Evolutionary conservation across 2,329 filamentous ascomycete species (phyloP).

Genomic region (Monosporascus sp.): DNA sequence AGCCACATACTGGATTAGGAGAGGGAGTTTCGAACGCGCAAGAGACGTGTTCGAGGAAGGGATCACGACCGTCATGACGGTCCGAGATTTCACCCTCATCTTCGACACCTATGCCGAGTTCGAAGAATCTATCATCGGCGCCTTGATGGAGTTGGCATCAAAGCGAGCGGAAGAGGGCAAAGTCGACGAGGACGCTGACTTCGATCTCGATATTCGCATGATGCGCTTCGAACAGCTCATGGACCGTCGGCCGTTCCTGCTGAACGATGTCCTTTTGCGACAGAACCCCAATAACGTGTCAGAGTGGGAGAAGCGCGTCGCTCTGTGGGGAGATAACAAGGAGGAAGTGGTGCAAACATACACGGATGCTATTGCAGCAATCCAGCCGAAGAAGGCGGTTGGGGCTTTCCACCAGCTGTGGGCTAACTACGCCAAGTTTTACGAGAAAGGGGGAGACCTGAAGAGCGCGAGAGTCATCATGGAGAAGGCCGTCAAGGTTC

Average conservation of each 20-base stretch:
- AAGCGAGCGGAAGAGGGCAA: constrained; percentile 72
- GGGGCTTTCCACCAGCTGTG: constrained; percentile 93
- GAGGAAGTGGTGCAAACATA: constrained; percentile 90
- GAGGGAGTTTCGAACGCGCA: constrained; percentile 86
- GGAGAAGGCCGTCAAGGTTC: constrained; percentile 96
- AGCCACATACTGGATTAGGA: constrained; percentile 93
- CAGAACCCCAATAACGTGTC: constrained; percentile 95
- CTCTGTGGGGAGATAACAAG: constrained; percentile 90
- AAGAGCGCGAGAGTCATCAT: constrained; percentile 85
- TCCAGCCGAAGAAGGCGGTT: constrained; percentile 88
- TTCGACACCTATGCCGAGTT: constrained; percentile 97
- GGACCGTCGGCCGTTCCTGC: constrained; percentile 90
- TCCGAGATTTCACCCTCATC: constrained; percentile 91
- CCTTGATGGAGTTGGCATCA: constrained; percentile 84
- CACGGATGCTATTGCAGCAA: constrained; percentile 85
- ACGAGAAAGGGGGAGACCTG: constrained; percentile 81
- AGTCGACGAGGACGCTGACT: constrained; percentile 77
- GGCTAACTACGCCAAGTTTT: constrained; percentile 96
- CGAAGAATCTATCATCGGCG: constrained; percentile 90
- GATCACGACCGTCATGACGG: constrained; percentile 96
- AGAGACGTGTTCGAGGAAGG: constrained; percentile 94
- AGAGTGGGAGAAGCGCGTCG: constrained; percentile 97
- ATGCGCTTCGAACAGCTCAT: constrained; percentile 97
- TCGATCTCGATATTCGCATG: constrained; percentile 94
- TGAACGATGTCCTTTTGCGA: constrained; percentile 91